These are phyloP conservation scores for Nitzschia sp. DNA, from an alignment of 108 stramenopile genomes.

Conservation along the genomic window DNA sequence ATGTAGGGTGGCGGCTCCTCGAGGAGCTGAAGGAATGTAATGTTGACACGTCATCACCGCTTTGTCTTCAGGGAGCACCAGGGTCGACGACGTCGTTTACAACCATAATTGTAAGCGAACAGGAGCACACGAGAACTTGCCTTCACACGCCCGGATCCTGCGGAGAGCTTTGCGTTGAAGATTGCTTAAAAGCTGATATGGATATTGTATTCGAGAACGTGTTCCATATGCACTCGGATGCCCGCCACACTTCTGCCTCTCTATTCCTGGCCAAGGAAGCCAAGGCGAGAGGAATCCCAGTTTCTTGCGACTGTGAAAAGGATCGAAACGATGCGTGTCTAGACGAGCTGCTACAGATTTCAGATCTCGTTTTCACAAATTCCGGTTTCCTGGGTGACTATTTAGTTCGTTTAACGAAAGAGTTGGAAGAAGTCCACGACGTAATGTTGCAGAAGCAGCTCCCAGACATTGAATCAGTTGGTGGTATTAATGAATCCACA, in stretches of 20 bases:
- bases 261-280: constrained; percentile 46
- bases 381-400: constrained; percentile 38
- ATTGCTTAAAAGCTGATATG: constrained; percentile 22
- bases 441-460: neutral
- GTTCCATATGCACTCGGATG: constrained; percentile 55
- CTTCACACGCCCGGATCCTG: constrained; percentile 48
- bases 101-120: constrained; percentile 39
- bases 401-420: constrained; percentile 21
- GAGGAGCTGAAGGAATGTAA: constrained; percentile 31
- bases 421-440: constrained; percentile 14
- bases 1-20: constrained; percentile 20
- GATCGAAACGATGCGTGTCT: constrained; percentile 40
- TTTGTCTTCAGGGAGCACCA: constrained; percentile 26
- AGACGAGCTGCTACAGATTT: constrained; percentile 39
- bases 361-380: constrained; percentile 47
- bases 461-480: too few relatives aligned
- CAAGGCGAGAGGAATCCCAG: constrained; percentile 34
- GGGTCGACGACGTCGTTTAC: constrained; percentile 42
- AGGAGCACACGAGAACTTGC: constrained; percentile 54
- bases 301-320: constrained; percentile 60
- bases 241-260: constrained; percentile 44
- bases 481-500: too few relatives aligned
- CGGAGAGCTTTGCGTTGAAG: constrained; percentile 41
- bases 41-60: constrained; percentile 41
- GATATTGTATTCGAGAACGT: constrained; percentile 47